Evolutionary conservation across 2,329 filamentous ascomycete genomes (phyloP).

Genomic region (Zymoseptoria ardabiliae): DNA sequence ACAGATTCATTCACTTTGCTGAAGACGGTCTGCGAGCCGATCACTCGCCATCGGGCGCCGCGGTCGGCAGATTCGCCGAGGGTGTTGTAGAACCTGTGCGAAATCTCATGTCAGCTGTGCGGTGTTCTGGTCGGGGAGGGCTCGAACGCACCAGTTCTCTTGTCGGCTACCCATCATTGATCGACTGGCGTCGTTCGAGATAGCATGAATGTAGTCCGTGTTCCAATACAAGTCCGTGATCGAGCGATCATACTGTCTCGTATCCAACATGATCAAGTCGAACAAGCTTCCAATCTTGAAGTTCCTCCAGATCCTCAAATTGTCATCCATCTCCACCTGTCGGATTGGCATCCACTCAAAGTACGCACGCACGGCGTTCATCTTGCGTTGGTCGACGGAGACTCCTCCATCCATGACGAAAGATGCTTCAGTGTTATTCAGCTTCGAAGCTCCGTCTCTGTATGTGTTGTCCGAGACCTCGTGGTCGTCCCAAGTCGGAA

Average conservation of each 20-base stretch:
- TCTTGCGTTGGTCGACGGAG: constrained; percentile 65
- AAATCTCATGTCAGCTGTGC: not conserved
- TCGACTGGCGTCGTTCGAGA: constrained; percentile 60
- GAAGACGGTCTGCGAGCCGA: constrained; percentile 66
- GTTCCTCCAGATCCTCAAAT: constrained; percentile 59
- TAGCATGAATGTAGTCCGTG: constrained; percentile 37
- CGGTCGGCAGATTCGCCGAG: constrained; percentile 43
- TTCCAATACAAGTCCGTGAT: constrained; percentile 49
- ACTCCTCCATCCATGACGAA: constrained; percentile 52
- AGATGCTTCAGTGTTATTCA: constrained; percentile 61
- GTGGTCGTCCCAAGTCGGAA: constrained; percentile 52
- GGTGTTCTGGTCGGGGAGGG: not conserved
- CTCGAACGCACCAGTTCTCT: constrained; percentile 53
- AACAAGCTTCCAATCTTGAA: constrained; percentile 60
- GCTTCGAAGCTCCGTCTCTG: constrained; percentile 51
- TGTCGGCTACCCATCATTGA: constrained; percentile 65
- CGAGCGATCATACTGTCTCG: constrained; percentile 59
- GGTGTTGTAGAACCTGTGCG: constrained; percentile 48
- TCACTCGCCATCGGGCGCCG: constrained; percentile 62
- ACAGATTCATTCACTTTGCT: constrained; percentile 47
- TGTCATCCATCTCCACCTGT: constrained; percentile 62
- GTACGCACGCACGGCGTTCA: constrained; percentile 64
- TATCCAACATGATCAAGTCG: constrained; percentile 63
- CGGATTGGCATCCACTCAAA: constrained; percentile 53
- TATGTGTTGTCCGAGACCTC: constrained; percentile 59